These are phyloP conservation scores for Pleurotus ostreatus DNA, from an alignment of 768 basidiomycete species.

Conservation along the genomic window DNA sequence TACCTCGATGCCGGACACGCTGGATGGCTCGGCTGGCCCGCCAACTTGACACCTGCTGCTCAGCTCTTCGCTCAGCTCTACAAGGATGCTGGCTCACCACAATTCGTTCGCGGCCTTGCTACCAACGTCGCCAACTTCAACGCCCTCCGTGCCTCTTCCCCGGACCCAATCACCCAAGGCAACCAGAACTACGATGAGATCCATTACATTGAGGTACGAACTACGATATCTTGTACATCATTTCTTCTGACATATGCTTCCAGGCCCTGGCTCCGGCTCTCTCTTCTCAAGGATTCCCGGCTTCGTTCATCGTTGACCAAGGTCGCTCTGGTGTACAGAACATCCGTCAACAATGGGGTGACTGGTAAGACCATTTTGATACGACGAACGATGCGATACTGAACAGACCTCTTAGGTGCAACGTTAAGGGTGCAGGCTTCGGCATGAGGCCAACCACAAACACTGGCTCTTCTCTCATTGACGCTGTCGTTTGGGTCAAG, in stretches of 20 bases:
- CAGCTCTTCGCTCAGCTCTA: constrained; percentile 48
- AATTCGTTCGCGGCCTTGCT: constrained; percentile 58
- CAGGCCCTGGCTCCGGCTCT: constrained; percentile 49
- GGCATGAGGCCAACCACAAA: constrained; percentile 53
- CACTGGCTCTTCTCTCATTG: constrained; percentile 51
- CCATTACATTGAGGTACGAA: constrained; percentile 50
- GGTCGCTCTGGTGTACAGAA: constrained; percentile 61
- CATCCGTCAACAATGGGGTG: constrained; percentile 57
- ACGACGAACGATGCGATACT: background rate
- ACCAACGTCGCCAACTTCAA: constrained; percentile 41
- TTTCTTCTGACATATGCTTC: background rate
- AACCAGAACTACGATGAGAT: constrained; percentile 60
- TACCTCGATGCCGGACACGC: constrained; percentile 64
- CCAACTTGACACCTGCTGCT: constrained; percentile 57
- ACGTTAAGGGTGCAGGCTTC: constrained; percentile 61
- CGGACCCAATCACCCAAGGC: constrained; percentile 59
- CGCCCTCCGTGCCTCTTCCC: constrained; percentile 36
- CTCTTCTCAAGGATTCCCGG: constrained; percentile 41
- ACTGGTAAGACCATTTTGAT: constrained; percentile 33
- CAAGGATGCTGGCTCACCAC: constrained; percentile 47
- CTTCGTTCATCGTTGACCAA: constrained; percentile 66
- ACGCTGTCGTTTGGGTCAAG: constrained; percentile 65
- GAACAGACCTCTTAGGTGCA: constrained; percentile 32
- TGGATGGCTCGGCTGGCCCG: constrained; percentile 68
- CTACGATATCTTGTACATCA: background rate